phyloP scores from a whole-genome alignment of 2,329 filamentous ascomycete species.

The Penicillium corylophilum region DNA sequence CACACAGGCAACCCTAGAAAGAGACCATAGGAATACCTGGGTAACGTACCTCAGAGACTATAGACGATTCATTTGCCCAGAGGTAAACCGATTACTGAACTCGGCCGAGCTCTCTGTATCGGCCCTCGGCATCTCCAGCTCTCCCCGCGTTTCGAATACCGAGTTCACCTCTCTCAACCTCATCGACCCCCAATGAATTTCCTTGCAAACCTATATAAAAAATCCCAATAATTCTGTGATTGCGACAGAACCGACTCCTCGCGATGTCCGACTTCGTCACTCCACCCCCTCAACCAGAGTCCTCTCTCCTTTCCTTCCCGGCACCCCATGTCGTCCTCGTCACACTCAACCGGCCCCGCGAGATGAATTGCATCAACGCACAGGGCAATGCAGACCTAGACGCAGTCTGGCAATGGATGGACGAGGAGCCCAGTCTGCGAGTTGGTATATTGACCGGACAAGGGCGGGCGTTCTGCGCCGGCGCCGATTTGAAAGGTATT shows the following conservation, averaged over 20 bases:
- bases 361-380: constrained; percentile 48
- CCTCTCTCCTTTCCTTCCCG: constrained; percentile 44
- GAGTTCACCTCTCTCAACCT: neutral
- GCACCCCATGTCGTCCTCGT: constrained; percentile 48
- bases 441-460: constrained; percentile 43
- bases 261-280: constrained; percentile 29
- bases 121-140: constrained; percentile 23
- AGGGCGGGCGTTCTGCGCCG: constrained; percentile 47
- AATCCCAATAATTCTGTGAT: too few relatives aligned
- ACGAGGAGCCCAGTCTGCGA: constrained; percentile 42
- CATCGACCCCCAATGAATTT: neutral
- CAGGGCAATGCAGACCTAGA: constrained; percentile 44
- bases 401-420: constrained; percentile 47
- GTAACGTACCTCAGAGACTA: neutral
- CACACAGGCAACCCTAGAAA: neutral
- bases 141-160: constrained; percentile 16
- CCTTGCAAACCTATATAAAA: neutral
- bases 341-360: constrained; percentile 45
- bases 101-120: constrained; percentile 12
- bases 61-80: too few relatives aligned
- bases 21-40: neutral
- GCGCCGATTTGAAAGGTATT: constrained; percentile 45
- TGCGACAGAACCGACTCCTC: too few relatives aligned
- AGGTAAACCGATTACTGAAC: neutral
- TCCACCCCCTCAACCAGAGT: constrained; percentile 32